Base-by-base conservation (phyloP, 352 stramenopile species). In the Phytophthora rubi region DNA sequence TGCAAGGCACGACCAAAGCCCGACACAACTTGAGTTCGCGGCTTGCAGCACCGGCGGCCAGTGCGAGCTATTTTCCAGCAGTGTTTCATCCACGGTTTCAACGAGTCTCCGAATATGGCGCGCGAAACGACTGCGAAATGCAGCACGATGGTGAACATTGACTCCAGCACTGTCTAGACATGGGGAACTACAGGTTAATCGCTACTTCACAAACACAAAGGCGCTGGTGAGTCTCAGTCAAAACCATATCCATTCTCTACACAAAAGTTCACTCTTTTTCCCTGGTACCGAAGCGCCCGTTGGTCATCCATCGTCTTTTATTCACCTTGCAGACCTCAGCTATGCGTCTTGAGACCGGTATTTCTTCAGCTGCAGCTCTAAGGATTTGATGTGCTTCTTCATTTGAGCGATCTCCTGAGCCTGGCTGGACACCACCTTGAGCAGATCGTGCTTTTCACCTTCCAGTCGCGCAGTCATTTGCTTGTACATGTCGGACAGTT, bases 401-500 rank as follows among this genome's bases (percentile, higher is more conserved):
- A 94, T 84, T 61, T 84, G 74, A 56, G 86, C 81, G 53, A 95
- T 92, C 55, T 93, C 84, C 52, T 92, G 79, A 1, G 87, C 75
- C 45, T 95, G 87, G 30, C 76, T 80, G 0, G 85, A 65, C 4
- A 95, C 75, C 6, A 93, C 77, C 65, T 90, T 81, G 6, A 95
- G 72, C 56, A 95, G 62, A 47, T 92, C 85, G 58, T 81, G 80
- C 64, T 95, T 95, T 59, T 95, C 88, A 8, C 68, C 72, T 51
- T 95, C 78, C n/a, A 95, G 58, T 12, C 88, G 81, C 45, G 88
- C 69, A 13, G 83, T 79, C 86, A 93, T 95, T 62, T 91, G 81
- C 65, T 93, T 93, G 80, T 93, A 95, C 85, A 93, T 90, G 66
- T 89, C 81, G 16, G 80, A 86, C n/a, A 95, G 63, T 48, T 82